phyloP scores from a whole-genome alignment of 805 yeast species.

The Ogataea pignaliae region DNA sequence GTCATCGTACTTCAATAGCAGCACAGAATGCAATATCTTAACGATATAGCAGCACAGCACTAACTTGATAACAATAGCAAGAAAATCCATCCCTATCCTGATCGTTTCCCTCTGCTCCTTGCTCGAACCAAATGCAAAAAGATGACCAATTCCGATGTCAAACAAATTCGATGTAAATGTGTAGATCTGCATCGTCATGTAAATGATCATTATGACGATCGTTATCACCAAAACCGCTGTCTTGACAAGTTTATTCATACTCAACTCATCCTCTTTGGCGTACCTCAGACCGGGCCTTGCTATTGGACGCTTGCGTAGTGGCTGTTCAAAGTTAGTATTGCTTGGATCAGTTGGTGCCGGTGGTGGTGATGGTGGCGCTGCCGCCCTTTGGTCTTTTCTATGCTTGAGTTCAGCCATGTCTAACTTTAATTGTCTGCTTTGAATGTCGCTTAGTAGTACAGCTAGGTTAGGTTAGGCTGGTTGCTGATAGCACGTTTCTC shows the following conservation, averaged over 20 bases:
- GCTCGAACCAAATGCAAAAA: not conserved
- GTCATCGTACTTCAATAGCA: slow-evolving; percentile 22
- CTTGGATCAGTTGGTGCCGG: no score
- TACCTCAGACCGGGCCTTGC: not conserved
- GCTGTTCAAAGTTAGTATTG: no score
- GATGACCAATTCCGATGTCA: slow-evolving; percentile 3
- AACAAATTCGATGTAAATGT: slow-evolving; percentile 1
- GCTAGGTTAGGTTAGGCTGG: no score
- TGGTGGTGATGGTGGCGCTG: no score
- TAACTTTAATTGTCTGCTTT: no score
- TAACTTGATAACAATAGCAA: slow-evolving; percentile 14
- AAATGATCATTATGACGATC: slow-evolving; percentile 2
- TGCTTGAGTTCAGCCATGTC: no score
- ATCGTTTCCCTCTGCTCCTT: not conserved
- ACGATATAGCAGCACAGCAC: slow-evolving; percentile 13
- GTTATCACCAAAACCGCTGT: not conserved
- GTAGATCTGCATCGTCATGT: slow-evolving; percentile 11
- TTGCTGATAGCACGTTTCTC: no score
- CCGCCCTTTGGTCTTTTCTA: no score
- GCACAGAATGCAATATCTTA: slow-evolving; percentile 16
- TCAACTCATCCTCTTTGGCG: not conserved
- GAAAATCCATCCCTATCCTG: slow-evolving; percentile 9
- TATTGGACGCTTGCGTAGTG: not conserved
- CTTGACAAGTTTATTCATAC: not conserved
- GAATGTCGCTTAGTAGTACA: no score